A percentile compares a stretch with the other conserved stretches of the same genome.
Evolutionary conservation across 2,329 filamentous ascomycete species (phyloP).

Genomic region (Talaromyces amestolkiae): DNA sequence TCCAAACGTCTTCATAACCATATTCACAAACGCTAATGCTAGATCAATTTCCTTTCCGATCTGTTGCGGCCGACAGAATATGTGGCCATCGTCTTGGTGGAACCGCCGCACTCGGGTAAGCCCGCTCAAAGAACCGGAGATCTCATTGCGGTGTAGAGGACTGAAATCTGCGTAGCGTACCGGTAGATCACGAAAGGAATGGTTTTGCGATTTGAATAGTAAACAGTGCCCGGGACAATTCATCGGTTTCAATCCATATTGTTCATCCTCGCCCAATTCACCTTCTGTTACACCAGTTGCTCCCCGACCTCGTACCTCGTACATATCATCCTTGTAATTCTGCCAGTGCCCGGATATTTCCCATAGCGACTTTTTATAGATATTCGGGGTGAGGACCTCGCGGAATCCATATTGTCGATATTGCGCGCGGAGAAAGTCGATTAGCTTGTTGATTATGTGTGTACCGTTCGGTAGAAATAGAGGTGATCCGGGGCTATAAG

Average conservation of each 20-base stretch:
- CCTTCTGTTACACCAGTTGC: conserved; percentile 43
- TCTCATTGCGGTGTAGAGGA: conserved; percentile 80
- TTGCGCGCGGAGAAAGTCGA: conserved; percentile 77
- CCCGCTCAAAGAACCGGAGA: conserved; percentile 76
- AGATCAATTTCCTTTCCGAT: conserved; percentile 71
- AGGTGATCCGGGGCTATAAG: conserved; percentile 80
- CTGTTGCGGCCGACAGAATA: conserved; percentile 78
- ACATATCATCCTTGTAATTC: conserved; percentile 92
- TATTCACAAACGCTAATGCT: conserved; percentile 71
- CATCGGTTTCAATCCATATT: conserved; percentile 87
- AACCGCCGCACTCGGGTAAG: conserved; percentile 81
- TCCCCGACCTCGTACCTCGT: conserved; percentile 64
- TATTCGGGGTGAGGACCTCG: conserved; percentile 84
- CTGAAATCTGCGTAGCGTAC: conserved; percentile 85
- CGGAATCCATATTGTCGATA: conserved; percentile 83
- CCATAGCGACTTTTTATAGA: conserved; percentile 88
- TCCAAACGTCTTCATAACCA: conserved; percentile 67
- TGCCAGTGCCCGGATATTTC: conserved; percentile 81
- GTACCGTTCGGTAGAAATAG: conserved; percentile 80
- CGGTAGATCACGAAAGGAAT: conserved; percentile 77
- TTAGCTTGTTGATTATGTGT: conserved; percentile 77
- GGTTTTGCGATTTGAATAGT: conserved; percentile 70
- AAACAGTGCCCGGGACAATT: conserved; percentile 89
- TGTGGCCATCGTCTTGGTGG: conserved; percentile 88
- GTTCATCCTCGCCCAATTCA: conserved; percentile 60